Percentiles rank a stretch among this genome's conserved stretches.
phyloP scores from a whole-genome alignment of 129 eudicot genomes.

The Pseudognaphalium luteoalbum region DNA sequence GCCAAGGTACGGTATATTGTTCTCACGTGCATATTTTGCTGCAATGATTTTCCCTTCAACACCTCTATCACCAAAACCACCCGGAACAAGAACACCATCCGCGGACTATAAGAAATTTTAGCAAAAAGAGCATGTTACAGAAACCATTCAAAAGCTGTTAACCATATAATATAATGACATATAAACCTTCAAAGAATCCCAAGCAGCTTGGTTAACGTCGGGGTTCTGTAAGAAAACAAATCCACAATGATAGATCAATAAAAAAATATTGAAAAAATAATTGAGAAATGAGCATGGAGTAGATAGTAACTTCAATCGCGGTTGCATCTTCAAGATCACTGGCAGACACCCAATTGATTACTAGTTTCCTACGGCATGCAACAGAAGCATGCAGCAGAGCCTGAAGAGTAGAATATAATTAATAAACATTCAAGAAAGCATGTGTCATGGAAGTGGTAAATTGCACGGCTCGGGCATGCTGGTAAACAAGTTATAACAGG shows the following conservation, averaged over 20 bases:
- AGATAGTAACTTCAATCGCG: conserved; percentile 55
- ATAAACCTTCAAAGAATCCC: conserved; percentile 77
- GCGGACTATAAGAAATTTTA: conserved; percentile 52
- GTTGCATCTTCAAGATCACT: conserved; percentile 92
- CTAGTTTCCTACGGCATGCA: conserved; percentile 66
- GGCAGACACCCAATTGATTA: conserved; percentile 84
- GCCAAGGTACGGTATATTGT: conserved; percentile 40
- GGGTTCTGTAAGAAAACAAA: conserved; percentile 65
- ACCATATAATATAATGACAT: background rate
- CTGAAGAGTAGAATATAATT: conserved; percentile 30
- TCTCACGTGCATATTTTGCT: conserved; percentile 41
- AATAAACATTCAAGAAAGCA: background rate
- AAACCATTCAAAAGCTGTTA: background rate
- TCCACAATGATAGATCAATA: conserved; percentile 14
- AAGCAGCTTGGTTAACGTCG: conserved; percentile 58
- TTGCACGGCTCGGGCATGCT: background rate
- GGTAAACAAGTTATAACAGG: background rate
- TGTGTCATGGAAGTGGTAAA: background rate
- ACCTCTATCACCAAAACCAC: conserved; percentile 46
- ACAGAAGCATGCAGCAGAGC: conserved; percentile 97
- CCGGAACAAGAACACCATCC: conserved; percentile 51
- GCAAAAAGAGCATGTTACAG: background rate
- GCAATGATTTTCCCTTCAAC: conserved; percentile 43
- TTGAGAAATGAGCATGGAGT: conserved; percentile 5
- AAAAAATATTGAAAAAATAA: background rate